Evolutionary conservation across 495 filamentous ascomycete genomes (phyloP), one percentile per base, ranked within the genome.

Genomic region (Aspergillus steynii): DNA sequence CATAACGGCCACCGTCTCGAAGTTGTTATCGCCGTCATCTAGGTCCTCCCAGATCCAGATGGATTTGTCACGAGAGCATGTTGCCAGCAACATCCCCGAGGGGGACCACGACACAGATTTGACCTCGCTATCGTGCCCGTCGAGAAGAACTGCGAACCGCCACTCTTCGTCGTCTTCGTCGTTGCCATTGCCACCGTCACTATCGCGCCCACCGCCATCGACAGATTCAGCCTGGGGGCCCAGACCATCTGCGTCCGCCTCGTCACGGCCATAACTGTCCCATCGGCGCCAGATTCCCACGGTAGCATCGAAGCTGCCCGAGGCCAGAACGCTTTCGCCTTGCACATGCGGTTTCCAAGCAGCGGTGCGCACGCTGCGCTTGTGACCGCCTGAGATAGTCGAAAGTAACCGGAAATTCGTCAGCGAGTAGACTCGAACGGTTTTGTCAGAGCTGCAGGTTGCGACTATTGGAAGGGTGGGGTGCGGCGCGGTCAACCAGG

Each of bases 11-110:
- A 97, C 85, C 6, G 95, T 97, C 84, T 99, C 95, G 71, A 90
- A 97, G 62, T 97, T 93, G 68, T 96, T 94, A 29, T 94, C 93
- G 6, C 86, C 90, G 42, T 86, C 86, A 25, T 77, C 73, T 3
- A 98, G 82, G 69, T 97, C 93, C 73, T 99, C 95, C 95, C 95
- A 99, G 53, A 99, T 89, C 95, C 95, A 99, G n/a, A 99, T 90
- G 27, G 85, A 88, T 77, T 97, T 97, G 73, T 99, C 95, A 10
- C 95, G 82, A 27, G 85, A 88, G 69, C 93, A 98, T 0, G 93
- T 97, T 5, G 95, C 95, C 4, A 99, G 84, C 58, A 89, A 85
- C 71, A 89, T 87, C 0, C 92, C 92, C 0, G 86, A 88, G 0
- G 92, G 83, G 2, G 86, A 89, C 85, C 91, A 99, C 14, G 89